Evolutionary conservation across 2,329 filamentous ascomycete genomes (phyloP).

Genomic region (Aspergillus piperis): DNA sequence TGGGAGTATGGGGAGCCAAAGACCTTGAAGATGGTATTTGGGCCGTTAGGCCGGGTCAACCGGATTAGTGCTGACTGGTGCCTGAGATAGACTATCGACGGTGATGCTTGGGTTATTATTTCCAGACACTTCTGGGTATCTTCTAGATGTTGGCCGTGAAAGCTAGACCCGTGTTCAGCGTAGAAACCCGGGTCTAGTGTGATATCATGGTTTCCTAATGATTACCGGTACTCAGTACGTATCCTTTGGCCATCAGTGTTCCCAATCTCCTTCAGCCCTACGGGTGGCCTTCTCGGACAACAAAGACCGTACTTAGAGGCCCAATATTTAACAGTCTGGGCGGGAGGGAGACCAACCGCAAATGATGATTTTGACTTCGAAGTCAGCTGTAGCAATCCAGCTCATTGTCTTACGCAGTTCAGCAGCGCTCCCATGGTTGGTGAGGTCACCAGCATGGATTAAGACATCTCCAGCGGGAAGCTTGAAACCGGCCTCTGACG

Average conservation of each 20-base stretch:
- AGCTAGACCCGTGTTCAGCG: conserved; percentile 40
- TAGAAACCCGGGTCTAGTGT: conserved; percentile 56
- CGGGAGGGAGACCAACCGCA: conserved; percentile 47
- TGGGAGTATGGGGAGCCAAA: conserved; percentile 61
- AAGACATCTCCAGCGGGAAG: conserved; percentile 59
- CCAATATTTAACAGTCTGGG: background rate
- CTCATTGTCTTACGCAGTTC: conserved; percentile 55
- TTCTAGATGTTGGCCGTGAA: conserved; percentile 50
- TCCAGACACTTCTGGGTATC: conserved; percentile 47
- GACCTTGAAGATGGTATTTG: conserved; percentile 54
- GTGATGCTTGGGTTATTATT: conserved; percentile 42
- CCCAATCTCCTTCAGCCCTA: background rate
- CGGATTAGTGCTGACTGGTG: conserved; percentile 50
- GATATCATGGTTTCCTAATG: conserved; percentile 60
- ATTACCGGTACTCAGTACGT: background rate
- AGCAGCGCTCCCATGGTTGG: conserved; percentile 55
- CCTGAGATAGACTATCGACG: conserved; percentile 54
- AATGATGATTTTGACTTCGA: conserved; percentile 57
- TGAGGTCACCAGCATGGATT: conserved; percentile 61
- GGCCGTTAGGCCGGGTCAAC: conserved; percentile 47
- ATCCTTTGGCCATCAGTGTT: background rate
- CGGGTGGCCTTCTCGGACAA: background rate
- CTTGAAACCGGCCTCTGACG: conserved; percentile 50
- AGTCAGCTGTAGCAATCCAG: conserved; percentile 57
- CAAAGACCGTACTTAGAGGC: background rate